A percentile compares a stretch with the other conserved stretches of the same genome.
phyloP scores from a whole-genome alignment of 768 basidiomycete genomes.

The Psilocybe cyanescens region DNA sequence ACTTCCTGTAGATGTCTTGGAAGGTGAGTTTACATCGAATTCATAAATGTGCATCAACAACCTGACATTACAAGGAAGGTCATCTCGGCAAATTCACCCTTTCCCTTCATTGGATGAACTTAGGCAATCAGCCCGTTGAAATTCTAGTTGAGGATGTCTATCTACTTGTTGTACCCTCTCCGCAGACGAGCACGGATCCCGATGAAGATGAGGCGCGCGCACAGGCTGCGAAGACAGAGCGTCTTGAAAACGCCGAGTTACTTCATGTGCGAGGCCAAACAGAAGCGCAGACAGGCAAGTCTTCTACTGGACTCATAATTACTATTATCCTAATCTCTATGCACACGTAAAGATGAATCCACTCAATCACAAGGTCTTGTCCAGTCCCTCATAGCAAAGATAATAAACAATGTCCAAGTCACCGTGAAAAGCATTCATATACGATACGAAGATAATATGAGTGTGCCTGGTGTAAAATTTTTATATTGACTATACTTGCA shows the following conservation, averaged over 20 bases:
- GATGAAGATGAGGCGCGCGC: slow-evolving; percentile 84
- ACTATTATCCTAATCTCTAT: neutral
- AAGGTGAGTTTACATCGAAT: slow-evolving; percentile 57
- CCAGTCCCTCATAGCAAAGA: slow-evolving; percentile 82
- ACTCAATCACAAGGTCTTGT: slow-evolving; percentile 85
- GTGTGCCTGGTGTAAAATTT: slow-evolving; percentile 83
- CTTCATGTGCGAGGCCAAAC: slow-evolving; percentile 68
- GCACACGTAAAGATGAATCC: slow-evolving; percentile 44
- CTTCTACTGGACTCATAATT: neutral
- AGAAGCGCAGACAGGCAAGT: slow-evolving; percentile 48
- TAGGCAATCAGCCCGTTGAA: slow-evolving; percentile 89
- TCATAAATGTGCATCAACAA: neutral
- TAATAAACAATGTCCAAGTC: slow-evolving; percentile 95
- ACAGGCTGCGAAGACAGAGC: slow-evolving; percentile 88
- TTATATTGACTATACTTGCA: neutral
- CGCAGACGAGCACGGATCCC: slow-evolving; percentile 67
- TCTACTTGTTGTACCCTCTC: slow-evolving; percentile 86
- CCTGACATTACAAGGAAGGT: slow-evolving; percentile 45
- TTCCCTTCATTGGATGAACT: slow-evolving; percentile 87
- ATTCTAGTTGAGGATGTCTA: slow-evolving; percentile 93
- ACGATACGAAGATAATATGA: slow-evolving; percentile 94
- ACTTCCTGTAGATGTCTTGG: slow-evolving; percentile 91
- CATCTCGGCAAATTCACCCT: slow-evolving; percentile 86
- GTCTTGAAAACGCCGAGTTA: slow-evolving; percentile 86
- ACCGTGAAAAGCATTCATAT: slow-evolving; percentile 96